Base-by-base conservation (phyloP, 257 asterid genomes). In the Jasminum sambac region DNA sequence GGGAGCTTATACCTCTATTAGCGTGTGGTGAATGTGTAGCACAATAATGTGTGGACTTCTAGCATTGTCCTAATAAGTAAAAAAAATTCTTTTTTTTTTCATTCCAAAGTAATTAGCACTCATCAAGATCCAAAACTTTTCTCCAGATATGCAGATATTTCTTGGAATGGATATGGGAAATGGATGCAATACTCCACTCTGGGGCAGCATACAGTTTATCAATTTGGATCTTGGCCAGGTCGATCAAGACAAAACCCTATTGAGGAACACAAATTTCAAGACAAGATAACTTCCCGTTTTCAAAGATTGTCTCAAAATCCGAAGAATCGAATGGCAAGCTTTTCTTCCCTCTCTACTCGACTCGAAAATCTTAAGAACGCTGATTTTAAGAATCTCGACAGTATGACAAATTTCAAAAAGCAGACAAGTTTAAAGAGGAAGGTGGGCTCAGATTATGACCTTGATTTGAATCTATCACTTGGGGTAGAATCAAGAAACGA, bases 381-480 rank as follows among this genome's bases (percentile, higher is more conserved):
- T 17, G 58, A 23, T 21, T 2, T 55, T 9, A 55, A 55, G 36
- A 12, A 14, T 30, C 25, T 34, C 8, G 68, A 17, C 17, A 44
- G 19, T 24, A 10, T 38, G 40, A 62, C 8, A 38, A 58, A 26
- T 39, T 63, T 55, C 12, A 12, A 66, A 16, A 81, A 75, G 50
- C 71, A 24, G 57, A 67, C 8, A 64, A 48, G 52, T 14, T 37
- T 34, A 6, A 82, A 82, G 70, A 73, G 86, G 71, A 73, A 79
- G 23, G 4, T 55, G 44, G 72, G 55, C 39, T 21, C 66, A 0
- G 64, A 66, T 7, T 41, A 50, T 36, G 67, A 64, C 13, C 58
- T 79, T 12, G 78, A 74, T 41, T 63, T 82, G 73, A 76, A 73
- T 62, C 66, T 79, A 39, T 71, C 82, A 19, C 82, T 83, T 24